Conservation (phyloP, 306 rosid species). For the Styphnolobium japonicum region DNA sequence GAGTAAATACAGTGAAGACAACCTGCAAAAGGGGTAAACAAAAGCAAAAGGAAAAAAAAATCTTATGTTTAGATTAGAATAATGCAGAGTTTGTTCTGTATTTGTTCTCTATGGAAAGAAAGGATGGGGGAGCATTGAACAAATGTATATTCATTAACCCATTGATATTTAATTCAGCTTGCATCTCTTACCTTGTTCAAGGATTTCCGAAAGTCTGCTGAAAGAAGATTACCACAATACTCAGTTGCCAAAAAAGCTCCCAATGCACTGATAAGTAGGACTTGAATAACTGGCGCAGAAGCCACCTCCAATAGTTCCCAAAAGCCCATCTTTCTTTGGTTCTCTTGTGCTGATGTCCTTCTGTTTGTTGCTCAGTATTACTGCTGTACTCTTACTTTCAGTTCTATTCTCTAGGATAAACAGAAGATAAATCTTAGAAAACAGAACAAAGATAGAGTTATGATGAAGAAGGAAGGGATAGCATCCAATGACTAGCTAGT, state of each 20-base stretch:
- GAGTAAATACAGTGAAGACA: conserved; percentile 71
- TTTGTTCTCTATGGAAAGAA: neutral
- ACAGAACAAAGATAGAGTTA: neutral
- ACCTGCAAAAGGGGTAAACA: conserved; percentile 44
- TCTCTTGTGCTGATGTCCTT: neutral
- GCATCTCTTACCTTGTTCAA: conserved; percentile 59
- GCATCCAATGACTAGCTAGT: neutral
- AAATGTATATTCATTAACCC: neutral
- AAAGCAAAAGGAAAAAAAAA: neutral
- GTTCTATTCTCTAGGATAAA: conserved; percentile 9
- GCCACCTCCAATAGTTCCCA: conserved; percentile 61
- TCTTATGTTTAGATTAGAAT: neutral
- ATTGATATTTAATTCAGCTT: neutral
- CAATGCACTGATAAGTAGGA: conserved; percentile 54
- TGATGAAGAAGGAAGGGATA: neutral
- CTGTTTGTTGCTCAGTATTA: neutral
- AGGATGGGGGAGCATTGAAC: neutral
- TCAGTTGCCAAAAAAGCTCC: conserved; percentile 73
- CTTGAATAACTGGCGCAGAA: conserved; percentile 60
- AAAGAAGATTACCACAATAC: conserved; percentile 50
- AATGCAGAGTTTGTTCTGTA: neutral
- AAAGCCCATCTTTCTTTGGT: conserved; percentile 50
- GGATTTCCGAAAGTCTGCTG: conserved; percentile 43
- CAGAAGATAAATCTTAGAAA: neutral
- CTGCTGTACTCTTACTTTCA: neutral